phyloP scores from a whole-genome alignment of 257 asterid genomes.

The Penstemon newberryi region DNA sequence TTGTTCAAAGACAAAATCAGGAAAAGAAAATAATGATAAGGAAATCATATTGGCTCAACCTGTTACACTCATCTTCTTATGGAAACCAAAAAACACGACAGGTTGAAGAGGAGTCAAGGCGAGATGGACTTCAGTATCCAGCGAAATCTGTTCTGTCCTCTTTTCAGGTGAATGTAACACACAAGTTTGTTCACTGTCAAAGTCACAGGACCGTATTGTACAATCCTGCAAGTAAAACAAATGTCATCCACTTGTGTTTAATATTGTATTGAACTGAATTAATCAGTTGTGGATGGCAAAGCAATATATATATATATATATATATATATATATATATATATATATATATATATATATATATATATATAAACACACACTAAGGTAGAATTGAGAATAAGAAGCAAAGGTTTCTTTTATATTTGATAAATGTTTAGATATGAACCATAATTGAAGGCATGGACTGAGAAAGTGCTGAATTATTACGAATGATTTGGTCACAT shows the following conservation, averaged over 20 bases:
- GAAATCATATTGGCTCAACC: constrained; percentile 44
- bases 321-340: background rate
- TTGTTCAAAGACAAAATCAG: constrained; percentile 5
- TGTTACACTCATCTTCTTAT: constrained; percentile 98
- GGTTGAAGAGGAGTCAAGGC: constrained; percentile 98
- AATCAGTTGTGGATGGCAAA: constrained; percentile 5
- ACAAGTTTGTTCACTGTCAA: constrained; percentile 92
- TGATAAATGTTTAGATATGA: no score
- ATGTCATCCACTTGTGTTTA: constrained; percentile 24
- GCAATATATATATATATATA: constrained; percentile 9
- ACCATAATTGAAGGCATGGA: no score
- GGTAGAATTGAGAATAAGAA: background rate
- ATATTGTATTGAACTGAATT: constrained; percentile 22
- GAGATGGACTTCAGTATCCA: constrained; percentile 96
- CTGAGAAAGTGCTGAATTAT: no score
- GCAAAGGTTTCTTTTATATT: no score
- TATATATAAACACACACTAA: background rate
- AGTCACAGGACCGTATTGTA: constrained; percentile 95
- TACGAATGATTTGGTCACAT: no score
- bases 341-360: background rate
- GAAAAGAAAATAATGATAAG: constrained; percentile 5
- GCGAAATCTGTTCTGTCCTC: constrained; percentile 86
- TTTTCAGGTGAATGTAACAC: constrained; percentile 98
- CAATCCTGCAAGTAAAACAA: constrained; percentile 66
- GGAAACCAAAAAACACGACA: constrained; percentile 95